These are phyloP conservation scores for Russula lepida DNA, from an alignment of 768 basidiomycete species.

Conservation along the genomic window DNA sequence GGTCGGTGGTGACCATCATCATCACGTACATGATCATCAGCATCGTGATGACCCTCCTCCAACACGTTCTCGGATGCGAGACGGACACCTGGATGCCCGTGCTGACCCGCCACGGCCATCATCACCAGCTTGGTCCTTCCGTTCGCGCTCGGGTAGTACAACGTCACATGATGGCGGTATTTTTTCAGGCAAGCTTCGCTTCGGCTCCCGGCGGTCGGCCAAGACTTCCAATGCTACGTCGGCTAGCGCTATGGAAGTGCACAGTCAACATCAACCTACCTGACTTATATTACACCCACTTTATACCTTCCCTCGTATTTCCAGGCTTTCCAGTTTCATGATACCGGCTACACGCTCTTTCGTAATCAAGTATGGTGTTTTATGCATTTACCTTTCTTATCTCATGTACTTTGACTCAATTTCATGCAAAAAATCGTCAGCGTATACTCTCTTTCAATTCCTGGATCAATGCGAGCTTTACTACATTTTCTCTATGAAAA, in stretches of 20 bases:
- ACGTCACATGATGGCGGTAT: conserved; percentile 62
- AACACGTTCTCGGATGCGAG: conserved; percentile 33
- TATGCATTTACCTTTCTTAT: conserved; percentile 16
- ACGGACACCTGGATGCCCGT: conserved; percentile 46
- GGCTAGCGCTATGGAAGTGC: conserved; percentile 9
- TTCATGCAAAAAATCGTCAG: conserved; percentile 7
- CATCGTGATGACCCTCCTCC: conserved; percentile 24
- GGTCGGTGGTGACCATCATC: conserved; percentile 55
- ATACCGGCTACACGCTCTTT: conserved; percentile 20
- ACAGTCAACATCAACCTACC: neutral
- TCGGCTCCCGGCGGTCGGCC: conserved; percentile 61
- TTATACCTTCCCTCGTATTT: neutral
- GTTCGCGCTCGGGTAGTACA: conserved; percentile 68
- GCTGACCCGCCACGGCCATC: conserved; percentile 48
- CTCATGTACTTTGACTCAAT: conserved; percentile 11
- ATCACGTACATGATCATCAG: conserved; percentile 44
- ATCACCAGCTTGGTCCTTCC: conserved; percentile 82
- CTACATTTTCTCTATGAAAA: conserved; percentile 1
- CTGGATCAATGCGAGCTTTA: neutral
- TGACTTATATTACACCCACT: neutral
- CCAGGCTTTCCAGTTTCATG: neutral
- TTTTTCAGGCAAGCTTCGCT: conserved; percentile 66
- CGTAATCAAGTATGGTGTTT: conserved; percentile 18
- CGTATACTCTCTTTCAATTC: conserved; percentile 9
- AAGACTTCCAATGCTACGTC: conserved; percentile 26